Conservation (phyloP, 192 early-diverging fungal genomes). For the Coemansia sp. region DNA sequence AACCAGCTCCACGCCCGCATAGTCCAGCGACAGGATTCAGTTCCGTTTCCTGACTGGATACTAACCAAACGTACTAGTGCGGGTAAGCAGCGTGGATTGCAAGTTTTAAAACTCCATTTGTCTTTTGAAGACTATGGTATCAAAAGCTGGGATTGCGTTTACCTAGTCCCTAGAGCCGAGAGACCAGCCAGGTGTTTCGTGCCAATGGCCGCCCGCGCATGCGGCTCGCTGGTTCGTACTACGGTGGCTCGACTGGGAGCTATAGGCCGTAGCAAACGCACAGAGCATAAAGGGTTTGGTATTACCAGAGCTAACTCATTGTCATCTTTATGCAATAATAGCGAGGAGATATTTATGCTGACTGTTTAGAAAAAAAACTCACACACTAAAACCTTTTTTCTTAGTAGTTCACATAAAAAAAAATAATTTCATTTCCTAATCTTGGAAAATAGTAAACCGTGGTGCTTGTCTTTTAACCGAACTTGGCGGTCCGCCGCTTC, state of each 20-base stretch:
- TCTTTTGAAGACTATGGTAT: slow-evolving; percentile 29
- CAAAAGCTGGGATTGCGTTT: slow-evolving; percentile 32
- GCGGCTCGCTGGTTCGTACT: not conserved
- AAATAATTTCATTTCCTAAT: not conserved
- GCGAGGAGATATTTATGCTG: not conserved
- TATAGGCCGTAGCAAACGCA: not conserved
- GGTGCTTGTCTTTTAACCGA: not conserved
- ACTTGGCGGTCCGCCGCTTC: not conserved
- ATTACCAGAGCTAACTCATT: not conserved
- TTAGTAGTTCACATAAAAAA: not conserved
- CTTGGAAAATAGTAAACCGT: not conserved
- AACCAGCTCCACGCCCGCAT: slow-evolving; percentile 18
- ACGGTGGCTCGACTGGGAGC: not conserved
- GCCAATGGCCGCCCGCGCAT: not conserved
- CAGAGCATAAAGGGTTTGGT: not conserved
- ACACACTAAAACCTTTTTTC: not conserved
- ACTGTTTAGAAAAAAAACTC: not conserved
- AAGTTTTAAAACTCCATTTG: slow-evolving; percentile 2
- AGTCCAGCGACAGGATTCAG: not conserved
- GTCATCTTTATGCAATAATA: not conserved
- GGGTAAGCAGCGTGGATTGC: not conserved
- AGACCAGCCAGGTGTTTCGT: not conserved
- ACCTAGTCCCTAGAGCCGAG: slow-evolving; percentile 12
- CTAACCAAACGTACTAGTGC: slow-evolving; percentile 3
- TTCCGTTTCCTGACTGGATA: slow-evolving; percentile 20